These are phyloP conservation scores for Tripidium arundinaceum DNA, from an alignment of 202 grass and related monocot species.

Conservation along the genomic window DNA sequence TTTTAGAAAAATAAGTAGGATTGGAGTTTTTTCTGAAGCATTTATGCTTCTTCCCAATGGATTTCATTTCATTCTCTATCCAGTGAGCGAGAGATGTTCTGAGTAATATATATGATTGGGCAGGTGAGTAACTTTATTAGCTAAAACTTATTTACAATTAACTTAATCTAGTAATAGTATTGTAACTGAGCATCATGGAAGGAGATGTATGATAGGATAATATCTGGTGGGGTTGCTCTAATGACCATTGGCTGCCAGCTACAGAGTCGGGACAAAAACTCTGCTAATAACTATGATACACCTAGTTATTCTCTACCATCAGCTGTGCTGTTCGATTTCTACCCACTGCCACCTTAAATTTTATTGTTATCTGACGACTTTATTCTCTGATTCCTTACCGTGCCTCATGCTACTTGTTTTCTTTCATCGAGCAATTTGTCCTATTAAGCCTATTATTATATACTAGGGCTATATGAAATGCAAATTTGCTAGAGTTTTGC, in stretches of 20 bases:
- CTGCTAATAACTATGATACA: not conserved
- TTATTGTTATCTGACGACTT: not conserved
- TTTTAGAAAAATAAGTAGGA: not conserved
- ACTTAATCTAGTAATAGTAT: not conserved
- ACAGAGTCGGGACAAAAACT: not conserved
- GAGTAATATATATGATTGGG: not conserved
- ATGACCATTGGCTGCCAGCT: not conserved
- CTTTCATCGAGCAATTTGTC: not conserved
- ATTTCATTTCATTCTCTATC: not conserved
- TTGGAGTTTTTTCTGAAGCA: not conserved
- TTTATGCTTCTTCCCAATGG: not conserved
- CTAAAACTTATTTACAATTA: constrained; percentile 2
- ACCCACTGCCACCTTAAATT: not conserved
- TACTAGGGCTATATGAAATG: not conserved
- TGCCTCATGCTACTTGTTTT: not conserved
- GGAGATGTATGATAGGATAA: not conserved
- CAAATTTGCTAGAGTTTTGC: not conserved
- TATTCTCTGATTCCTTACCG: constrained; percentile 15
- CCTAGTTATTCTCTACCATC: constrained; percentile 17
- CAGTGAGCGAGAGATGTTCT: not conserved
- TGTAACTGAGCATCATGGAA: not conserved
- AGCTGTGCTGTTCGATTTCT: not conserved
- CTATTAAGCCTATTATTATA: not conserved
- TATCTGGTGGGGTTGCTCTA: not conserved
- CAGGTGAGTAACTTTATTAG: not conserved